These are phyloP conservation scores for Metschnikowia proteae DNA, from an alignment of 805 yeast genomes.

Conservation along the genomic window DNA sequence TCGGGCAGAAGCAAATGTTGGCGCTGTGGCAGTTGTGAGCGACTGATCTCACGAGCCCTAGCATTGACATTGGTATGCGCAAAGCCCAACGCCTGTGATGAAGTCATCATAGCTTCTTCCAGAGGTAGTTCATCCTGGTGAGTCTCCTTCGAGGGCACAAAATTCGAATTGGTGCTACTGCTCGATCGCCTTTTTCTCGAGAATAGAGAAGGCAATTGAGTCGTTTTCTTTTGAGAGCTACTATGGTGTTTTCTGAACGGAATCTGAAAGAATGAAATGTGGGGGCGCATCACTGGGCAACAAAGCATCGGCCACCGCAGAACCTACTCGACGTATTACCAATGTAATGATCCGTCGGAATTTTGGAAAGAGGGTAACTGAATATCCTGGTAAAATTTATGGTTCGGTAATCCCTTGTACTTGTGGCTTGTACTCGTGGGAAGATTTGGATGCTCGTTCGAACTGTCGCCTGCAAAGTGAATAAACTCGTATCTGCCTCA, in stretches of 20 bases:
- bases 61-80: conserved; percentile 1
- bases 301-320: background rate
- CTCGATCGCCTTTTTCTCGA: conserved; percentile 1
- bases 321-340: background rate
- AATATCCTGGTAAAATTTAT: background rate
- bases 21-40: background rate
- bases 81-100: conserved; percentile 11
- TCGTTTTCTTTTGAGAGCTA: background rate
- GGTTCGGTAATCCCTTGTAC: background rate
- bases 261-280: background rate
- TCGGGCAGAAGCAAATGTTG: conserved; percentile 8
- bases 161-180: background rate
- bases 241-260: conserved; percentile 1
- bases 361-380: background rate
- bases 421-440: background rate
- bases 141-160: background rate
- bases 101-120: conserved; percentile 2
- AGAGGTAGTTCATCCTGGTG: background rate
- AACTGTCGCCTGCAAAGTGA: background rate
- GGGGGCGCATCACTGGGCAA: background rate
- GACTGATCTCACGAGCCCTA: conserved; percentile 5
- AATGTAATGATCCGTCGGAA: background rate
- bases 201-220: background rate
- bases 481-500: background rate
- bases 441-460: background rate